Conservation (phyloP, 441 rosid genomes). For the Metrosideros polymorpha region DNA sequence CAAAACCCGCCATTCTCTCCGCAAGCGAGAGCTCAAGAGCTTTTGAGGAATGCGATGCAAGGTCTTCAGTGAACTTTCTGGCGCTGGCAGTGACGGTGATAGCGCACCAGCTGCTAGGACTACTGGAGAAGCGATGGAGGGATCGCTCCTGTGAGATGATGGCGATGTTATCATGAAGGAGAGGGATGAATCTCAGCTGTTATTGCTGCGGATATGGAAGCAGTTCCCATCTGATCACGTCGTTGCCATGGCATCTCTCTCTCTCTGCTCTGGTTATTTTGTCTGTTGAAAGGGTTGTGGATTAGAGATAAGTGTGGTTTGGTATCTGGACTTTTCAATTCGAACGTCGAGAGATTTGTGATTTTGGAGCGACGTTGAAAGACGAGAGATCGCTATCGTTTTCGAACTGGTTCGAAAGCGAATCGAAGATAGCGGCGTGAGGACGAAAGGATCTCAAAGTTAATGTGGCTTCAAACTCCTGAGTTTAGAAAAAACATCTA, state of each 20-base stretch:
- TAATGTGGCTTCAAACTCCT: background rate
- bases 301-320: no score
- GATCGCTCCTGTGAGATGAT: no score
- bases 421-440: background rate
- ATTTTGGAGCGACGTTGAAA: background rate
- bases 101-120: background rate
- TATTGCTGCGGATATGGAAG: background rate
- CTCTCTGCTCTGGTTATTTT: no score
- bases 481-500: background rate
- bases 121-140: no score
- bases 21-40: background rate
- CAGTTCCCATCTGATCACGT: background rate
- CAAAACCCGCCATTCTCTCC: slow-evolving; percentile 26
- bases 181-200: background rate
- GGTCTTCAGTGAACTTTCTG: background rate
- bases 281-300: no score
- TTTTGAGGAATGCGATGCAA: background rate
- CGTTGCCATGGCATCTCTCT: no score
- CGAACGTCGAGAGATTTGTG: no score
- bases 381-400: background rate
- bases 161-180: background rate
- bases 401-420: background rate
- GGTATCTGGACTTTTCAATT: no score
- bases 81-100: no score
- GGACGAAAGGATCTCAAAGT: background rate